Evolutionary conservation across 257 asterid species (phyloP), one percentile per base, ranked within the genome.

Genomic region (Solanum microdontum): DNA sequence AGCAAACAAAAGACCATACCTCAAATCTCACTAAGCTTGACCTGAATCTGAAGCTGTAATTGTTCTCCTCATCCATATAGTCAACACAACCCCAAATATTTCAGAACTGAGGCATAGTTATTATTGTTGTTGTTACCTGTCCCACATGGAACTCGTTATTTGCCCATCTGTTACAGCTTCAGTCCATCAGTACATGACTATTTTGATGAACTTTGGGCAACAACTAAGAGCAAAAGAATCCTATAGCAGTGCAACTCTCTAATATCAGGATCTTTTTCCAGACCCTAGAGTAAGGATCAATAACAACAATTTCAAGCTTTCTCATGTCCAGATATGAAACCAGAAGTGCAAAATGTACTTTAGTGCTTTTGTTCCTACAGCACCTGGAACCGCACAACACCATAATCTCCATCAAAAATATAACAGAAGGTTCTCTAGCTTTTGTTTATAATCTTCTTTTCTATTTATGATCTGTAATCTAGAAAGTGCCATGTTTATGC

Each of bases 1-100:
- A 89, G 84, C 91, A 85, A 87, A 87, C 88, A 21, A 92, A 91
- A 91, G 93, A 88, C 64, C 92, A 89, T 88, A 62, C 94, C 84
- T 84, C 94, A 87, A 89, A 83, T 86, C 88, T 93, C 32, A 86
- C 88, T 84, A 86, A 40, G 86, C 94, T 95, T 9, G 98, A 97
- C 91, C 91, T 97, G 90, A 97, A 93, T 91, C 99, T 97, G 82
- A 95, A 92, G 91, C 94, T 97, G 92, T 97, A 90, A 86, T 23
- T 72, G 21, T 11, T 73, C 45, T 43, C 28, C 32, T 48, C n/a
- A 43, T 45, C 37, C 17, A 11, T 86, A 58, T 21, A 28, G 68
- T 12, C 12, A 21, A 21, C 82, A 3, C 32, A 17, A 19, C 80
- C 68, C 84, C 69, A 39, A 86, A 55, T 45, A 70, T 32, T 77